Conservation (phyloP, 1,284 basidiomycete species). For the Ganoderma lucidum region DNA sequence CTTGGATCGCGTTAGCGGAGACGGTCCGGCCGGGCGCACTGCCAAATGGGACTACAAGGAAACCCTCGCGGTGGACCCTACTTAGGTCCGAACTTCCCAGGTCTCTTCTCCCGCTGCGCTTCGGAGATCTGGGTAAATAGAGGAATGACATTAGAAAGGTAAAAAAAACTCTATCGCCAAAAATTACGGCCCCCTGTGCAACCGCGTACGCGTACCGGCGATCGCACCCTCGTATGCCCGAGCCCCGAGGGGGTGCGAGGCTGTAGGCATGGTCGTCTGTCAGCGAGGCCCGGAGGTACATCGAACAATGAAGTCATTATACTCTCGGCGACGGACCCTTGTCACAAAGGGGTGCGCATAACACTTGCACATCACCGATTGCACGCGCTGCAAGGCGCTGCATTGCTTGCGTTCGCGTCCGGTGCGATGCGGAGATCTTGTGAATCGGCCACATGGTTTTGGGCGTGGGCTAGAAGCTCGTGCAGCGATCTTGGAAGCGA, state of each 20-base stretch:
- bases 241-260: background rate
- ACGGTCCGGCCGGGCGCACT: background rate
- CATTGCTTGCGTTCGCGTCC: background rate
- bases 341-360: constrained; percentile 3
- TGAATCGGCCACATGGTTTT: background rate
- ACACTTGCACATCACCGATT: background rate
- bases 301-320: constrained; percentile 8
- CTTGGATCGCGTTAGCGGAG: background rate
- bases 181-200: background rate
- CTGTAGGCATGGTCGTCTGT: constrained; percentile 1
- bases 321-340: constrained; percentile 7
- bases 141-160: background rate
- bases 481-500: constrained; percentile 2
- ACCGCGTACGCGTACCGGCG: background rate
- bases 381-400: background rate
- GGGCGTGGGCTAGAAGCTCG: background rate
- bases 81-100: background rate
- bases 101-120: background rate
- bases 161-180: background rate
- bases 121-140: background rate
- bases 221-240: background rate
- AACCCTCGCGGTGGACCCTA: background rate
- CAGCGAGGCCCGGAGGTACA: constrained; percentile 11
- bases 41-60: constrained; percentile 4
- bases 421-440: background rate